Base-by-base conservation (phyloP, 2,329 filamentous ascomycete genomes). In the Fusarium piperis region DNA sequence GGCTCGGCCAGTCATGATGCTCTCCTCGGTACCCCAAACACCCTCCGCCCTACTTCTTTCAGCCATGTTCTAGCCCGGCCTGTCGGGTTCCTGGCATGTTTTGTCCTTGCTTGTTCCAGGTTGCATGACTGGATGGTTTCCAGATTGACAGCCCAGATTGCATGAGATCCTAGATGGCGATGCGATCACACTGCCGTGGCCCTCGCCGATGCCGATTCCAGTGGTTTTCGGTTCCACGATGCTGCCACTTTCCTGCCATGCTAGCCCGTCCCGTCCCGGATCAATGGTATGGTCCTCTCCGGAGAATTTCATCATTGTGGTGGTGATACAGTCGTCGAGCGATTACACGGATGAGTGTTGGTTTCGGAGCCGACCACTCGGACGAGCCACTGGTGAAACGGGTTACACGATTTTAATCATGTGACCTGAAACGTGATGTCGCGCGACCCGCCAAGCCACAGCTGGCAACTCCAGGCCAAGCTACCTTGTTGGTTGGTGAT, bases 361-460 rank as follows among this genome's bases (percentile, higher is more conserved):
- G 11, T 8, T 35, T 70, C 72, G 70, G 72, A 65, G 65, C 73
- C 68, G 65, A 74, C 30, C 7, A 13, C 10, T 59, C 36, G 16
- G 51, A 13, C 36, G 28, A 30, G 6, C 8, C 12, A 30, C 15
- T 23, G 53, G 10, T 26, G 12, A 35, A 26, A 9, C 33, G n/a
- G 53, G 51, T 23, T 23, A 20, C 48, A 33, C 2, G 38, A 16
- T 26, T 26, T n/a, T 12, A 1, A 16, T 55, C 74, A 76, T 71
- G 74, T 76, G 74, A 74, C 32, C 7, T 3, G 10, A 36, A 67
- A 65, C 72, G 72, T 76, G 74, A 75, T 41, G 6, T 48, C 44
- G 44, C 10, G 38, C 8, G 20, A n/a, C 23, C 52, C 53, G 32
- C 26, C 38, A 32, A 66, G 51, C 52, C 56, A 57, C 56, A 73